Evolutionary conservation across 2,329 filamentous ascomycete species (phyloP).

Genomic region (Penicillium capsulatum): DNA sequence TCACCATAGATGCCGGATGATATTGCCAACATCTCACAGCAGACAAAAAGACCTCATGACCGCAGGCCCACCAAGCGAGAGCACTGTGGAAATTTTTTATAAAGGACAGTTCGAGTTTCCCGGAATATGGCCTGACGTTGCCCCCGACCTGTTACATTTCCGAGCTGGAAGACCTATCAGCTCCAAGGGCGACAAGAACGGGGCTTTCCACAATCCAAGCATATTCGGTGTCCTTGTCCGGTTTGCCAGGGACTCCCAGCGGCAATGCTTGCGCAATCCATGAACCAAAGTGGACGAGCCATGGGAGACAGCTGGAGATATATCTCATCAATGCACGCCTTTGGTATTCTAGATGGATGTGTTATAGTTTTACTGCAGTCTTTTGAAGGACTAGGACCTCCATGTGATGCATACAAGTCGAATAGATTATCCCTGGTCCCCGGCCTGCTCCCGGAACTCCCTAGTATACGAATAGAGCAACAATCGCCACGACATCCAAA

Average conservation of each 20-base stretch:
- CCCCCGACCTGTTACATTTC: conserved; percentile 9
- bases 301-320: conserved; percentile 6
- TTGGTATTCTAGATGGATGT: no score
- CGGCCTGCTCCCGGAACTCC: no score
- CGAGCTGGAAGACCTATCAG: conserved; percentile 11
- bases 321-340: no score
- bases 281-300: conserved; percentile 7
- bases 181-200: background rate
- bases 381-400: no score
- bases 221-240: conserved; percentile 19
- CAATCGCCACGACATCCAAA: no score
- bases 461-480: background rate
- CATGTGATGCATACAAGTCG: no score
- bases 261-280: conserved; percentile 7
- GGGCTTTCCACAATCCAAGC: conserved; percentile 6
- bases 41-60: no score
- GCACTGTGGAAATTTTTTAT: background rate
- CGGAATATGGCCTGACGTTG: conserved; percentile 8
- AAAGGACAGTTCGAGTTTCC: conserved; percentile 4
- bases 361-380: no score
- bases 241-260: conserved; percentile 22
- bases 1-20: no score
- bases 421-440: no score
- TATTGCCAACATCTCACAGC: no score
- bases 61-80: background rate